A percentile compares a stretch with the other conserved stretches of the same genome.
These are phyloP conservation scores for Epichloe sibirici DNA, from an alignment of 2,329 filamentous ascomycete species.

Conservation along the genomic window DNA sequence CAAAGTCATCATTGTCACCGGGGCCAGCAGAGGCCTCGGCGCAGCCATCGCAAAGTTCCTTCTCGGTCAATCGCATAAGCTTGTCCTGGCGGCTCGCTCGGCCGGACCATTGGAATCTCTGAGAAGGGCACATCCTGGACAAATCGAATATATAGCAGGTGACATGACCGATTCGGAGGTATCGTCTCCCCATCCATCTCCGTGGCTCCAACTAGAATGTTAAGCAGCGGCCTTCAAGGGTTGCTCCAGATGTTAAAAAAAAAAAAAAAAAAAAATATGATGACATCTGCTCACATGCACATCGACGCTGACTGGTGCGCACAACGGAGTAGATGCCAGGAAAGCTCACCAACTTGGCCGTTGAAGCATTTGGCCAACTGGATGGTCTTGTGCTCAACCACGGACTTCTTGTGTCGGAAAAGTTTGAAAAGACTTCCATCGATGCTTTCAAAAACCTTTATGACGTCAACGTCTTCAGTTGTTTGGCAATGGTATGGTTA, in stretches of 20 bases:
- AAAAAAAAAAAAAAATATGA: not conserved
- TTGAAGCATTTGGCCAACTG: conserved; percentile 56
- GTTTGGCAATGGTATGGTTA: conserved; percentile 56
- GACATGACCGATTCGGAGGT: conserved; percentile 44
- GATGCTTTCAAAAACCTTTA: conserved; percentile 67
- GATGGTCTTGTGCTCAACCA: conserved; percentile 86
- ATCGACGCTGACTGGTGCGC: not conserved
- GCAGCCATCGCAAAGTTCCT: conserved; percentile 41
- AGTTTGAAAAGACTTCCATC: conserved; percentile 52
- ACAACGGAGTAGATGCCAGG: conserved; percentile 35
- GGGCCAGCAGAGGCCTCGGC: conserved; percentile 51
- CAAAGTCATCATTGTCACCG: conserved; percentile 60
- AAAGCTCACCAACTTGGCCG: conserved; percentile 52
- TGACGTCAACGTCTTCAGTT: conserved; percentile 80
- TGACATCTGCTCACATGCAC: not conserved
- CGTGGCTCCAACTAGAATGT: no score
- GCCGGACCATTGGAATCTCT: conserved; percentile 35
- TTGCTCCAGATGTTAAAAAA: not conserved
- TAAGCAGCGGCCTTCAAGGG: no score
- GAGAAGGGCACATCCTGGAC: conserved; percentile 36
- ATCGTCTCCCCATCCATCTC: not conserved
- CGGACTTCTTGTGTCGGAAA: conserved; percentile 65
- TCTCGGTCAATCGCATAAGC: conserved; percentile 40
- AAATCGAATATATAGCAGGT: conserved; percentile 43
- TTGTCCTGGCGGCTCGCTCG: conserved; percentile 46